Percentiles rank a stretch among this genome's conserved stretches.
These are phyloP conservation scores for Xylariaceae sp. DNA, from an alignment of 2,329 filamentous ascomycete genomes.

Conservation along the genomic window DNA sequence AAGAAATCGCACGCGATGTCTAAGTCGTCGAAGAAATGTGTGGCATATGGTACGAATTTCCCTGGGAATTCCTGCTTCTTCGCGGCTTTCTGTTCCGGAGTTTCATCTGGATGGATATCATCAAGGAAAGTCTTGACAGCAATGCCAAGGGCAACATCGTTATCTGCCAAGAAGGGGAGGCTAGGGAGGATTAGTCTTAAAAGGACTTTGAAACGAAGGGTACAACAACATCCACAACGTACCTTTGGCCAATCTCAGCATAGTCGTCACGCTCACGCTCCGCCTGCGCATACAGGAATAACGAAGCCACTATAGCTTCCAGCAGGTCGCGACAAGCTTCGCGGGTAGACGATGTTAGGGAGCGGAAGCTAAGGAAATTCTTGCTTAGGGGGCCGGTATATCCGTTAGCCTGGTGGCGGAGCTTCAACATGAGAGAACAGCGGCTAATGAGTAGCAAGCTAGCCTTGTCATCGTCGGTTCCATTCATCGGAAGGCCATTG, in stretches of 20 bases:
- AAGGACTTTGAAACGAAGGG: slow-evolving; percentile 1
- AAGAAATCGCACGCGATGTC: slow-evolving; percentile 54
- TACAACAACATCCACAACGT: slow-evolving; percentile 18
- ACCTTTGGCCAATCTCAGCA: slow-evolving; percentile 67
- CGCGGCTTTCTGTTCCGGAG: slow-evolving; percentile 39
- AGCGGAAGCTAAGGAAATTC: slow-evolving; percentile 80
- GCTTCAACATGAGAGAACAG: slow-evolving; percentile 73
- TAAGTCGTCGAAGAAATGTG: slow-evolving; percentile 55
- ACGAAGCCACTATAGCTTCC: slow-evolving; percentile 73
- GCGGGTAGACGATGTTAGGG: slow-evolving; percentile 73
- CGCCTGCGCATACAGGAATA: slow-evolving; percentile 77
- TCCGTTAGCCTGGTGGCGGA: slow-evolving; percentile 78
- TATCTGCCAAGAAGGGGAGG: slow-evolving; percentile 63
- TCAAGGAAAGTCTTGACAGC: slow-evolving; percentile 76
- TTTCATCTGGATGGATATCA: slow-evolving; percentile 58
- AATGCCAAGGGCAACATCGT: slow-evolving; percentile 71
- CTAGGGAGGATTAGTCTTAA: slow-evolving; percentile 31
- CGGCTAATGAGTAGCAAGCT: slow-evolving; percentile 80
- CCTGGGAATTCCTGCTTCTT: slow-evolving; percentile 47
- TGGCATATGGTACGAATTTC: slow-evolving; percentile 53
- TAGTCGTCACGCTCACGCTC: slow-evolving; percentile 63
- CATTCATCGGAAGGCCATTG: slow-evolving; percentile 50
- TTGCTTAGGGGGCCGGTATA: slow-evolving; percentile 94
- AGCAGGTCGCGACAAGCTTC: slow-evolving; percentile 74
- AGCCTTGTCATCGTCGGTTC: slow-evolving; percentile 65